phyloP scores from a whole-genome alignment of 345 rosid genomes.

The Citrus glauca region DNA sequence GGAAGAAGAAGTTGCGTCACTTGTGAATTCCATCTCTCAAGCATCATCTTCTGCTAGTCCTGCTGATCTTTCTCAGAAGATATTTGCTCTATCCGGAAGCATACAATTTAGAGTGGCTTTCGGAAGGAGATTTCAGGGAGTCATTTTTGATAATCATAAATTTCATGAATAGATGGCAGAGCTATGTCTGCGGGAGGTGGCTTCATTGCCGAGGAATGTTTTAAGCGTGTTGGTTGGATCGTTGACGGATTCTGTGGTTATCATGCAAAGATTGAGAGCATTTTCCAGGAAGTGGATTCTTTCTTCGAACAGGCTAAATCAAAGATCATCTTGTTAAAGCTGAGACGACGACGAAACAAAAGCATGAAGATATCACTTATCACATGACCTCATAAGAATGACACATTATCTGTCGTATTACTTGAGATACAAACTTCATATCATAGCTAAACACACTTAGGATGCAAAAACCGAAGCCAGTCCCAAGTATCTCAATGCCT shows the following conservation, averaged over 20 bases:
- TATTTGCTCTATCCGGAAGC: conserved; percentile 21
- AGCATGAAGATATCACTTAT: conserved; percentile 11
- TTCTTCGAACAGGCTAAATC: conserved; percentile 26
- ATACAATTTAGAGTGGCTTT: conserved; percentile 25
- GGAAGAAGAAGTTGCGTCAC: conserved; percentile 32
- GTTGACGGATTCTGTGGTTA: conserved; percentile 21
- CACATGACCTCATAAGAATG: too few relatives aligned
- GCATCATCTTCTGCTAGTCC: conserved; percentile 4
- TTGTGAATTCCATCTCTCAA: conserved; percentile 28
- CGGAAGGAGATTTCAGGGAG: conserved; percentile 29
- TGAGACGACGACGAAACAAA: conserved; percentile 17
- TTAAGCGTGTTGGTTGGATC: conserved; percentile 20
- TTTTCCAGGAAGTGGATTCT: conserved; percentile 20
- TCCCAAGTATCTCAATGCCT: too few relatives aligned
- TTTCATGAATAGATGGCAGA: conserved; percentile 9
- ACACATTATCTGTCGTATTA: too few relatives aligned
- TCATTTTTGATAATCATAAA: not conserved
- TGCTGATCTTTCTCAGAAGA: conserved; percentile 28
- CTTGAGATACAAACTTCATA: too few relatives aligned
- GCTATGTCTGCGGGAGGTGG: conserved; percentile 2
- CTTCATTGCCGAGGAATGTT: conserved; percentile 18
- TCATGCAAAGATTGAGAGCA: conserved; percentile 19
- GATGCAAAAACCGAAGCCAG: too few relatives aligned
- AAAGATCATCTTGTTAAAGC: conserved; percentile 32
- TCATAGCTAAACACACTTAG: too few relatives aligned